These are phyloP conservation scores for Porodaedalea pini DNA, from an alignment of 1,284 basidiomycete genomes.

Conservation along the genomic window DNA sequence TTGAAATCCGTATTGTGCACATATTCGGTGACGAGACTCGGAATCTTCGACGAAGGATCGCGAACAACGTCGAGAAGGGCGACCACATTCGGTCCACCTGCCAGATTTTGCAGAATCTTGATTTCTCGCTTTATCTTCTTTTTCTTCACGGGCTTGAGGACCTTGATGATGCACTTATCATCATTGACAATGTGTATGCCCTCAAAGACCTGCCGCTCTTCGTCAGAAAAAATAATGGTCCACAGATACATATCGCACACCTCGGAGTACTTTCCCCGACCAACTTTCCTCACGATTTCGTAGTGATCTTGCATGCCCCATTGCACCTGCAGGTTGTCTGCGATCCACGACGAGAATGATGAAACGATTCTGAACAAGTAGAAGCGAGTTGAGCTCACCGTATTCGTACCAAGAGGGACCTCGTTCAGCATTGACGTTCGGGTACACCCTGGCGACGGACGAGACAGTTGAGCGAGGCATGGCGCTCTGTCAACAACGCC, in stretches of 20 bases:
- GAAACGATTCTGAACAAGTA: conserved; percentile 4
- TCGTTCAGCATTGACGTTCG: conserved; percentile 43
- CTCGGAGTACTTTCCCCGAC: conserved; percentile 79
- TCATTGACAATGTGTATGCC: conserved; percentile 78
- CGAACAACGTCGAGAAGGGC: conserved; percentile 81
- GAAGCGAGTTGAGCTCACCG: conserved; percentile 31
- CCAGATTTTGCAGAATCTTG: conserved; percentile 85
- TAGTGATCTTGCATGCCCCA: conserved; percentile 79
- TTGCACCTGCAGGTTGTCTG: conserved; percentile 70
- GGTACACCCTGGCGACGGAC: conserved; percentile 46
- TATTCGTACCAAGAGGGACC: conserved; percentile 52
- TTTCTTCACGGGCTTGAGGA: conserved; percentile 87
- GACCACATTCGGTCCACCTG: conserved; percentile 84
- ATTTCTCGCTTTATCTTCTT: conserved; percentile 94
- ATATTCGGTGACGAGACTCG: conserved; percentile 83
- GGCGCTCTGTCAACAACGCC: neutral
- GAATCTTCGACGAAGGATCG: conserved; percentile 71
- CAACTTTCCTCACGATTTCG: conserved; percentile 76
- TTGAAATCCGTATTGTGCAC: conserved; percentile 87
- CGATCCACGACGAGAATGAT: neutral
- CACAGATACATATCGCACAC: conserved; percentile 31
- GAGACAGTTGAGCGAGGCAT: conserved; percentile 15
- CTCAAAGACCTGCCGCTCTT: conserved; percentile 66
- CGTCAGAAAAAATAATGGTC: neutral
- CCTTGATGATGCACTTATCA: conserved; percentile 84